phyloP scores from a whole-genome alignment of 83 land plant genomes.

The Isoetes engelmannii region DNA sequence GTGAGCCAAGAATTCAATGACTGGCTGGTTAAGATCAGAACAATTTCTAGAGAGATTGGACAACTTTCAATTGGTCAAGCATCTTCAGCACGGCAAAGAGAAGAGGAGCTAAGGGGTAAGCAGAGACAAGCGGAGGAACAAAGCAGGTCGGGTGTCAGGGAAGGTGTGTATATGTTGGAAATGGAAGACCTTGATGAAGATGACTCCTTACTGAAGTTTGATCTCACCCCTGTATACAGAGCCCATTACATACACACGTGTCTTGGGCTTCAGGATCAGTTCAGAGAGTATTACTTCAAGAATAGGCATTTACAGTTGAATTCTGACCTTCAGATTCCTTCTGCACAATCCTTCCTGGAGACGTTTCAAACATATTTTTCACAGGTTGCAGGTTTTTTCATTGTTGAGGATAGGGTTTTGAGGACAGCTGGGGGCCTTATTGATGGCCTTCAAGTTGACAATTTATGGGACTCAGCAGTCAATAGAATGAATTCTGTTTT shows the following conservation, averaged over 20 bases:
- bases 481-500: conserved; percentile 60
- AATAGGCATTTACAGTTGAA: conserved; percentile 78
- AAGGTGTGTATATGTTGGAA: conserved; percentile 60
- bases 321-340: conserved; percentile 72
- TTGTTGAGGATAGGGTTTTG: conserved; percentile 82
- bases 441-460: conserved; percentile 50
- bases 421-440: conserved; percentile 75
- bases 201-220: conserved; percentile 63
- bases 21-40: conserved; percentile 82
- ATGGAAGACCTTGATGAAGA: conserved; percentile 61
- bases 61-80: conserved; percentile 81
- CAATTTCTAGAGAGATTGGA: conserved; percentile 70
- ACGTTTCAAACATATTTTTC: conserved; percentile 71
- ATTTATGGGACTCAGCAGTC: conserved; percentile 79
- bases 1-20: conserved; percentile 76
- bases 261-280: conserved; percentile 65
- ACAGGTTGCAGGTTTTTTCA: conserved; percentile 86
- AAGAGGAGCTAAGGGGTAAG: conserved; percentile 61
- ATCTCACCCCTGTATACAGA: conserved; percentile 86
- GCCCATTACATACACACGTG: conserved; percentile 74
- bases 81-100: conserved; percentile 76
- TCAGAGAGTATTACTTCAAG: conserved; percentile 72
- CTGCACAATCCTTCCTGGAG: conserved; percentile 75
- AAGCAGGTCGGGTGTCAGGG: conserved; percentile 47
- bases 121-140: conserved; percentile 87